Conservation (phyloP, 768 basidiomycete genomes). For the Hypholoma sublateritium region DNA sequence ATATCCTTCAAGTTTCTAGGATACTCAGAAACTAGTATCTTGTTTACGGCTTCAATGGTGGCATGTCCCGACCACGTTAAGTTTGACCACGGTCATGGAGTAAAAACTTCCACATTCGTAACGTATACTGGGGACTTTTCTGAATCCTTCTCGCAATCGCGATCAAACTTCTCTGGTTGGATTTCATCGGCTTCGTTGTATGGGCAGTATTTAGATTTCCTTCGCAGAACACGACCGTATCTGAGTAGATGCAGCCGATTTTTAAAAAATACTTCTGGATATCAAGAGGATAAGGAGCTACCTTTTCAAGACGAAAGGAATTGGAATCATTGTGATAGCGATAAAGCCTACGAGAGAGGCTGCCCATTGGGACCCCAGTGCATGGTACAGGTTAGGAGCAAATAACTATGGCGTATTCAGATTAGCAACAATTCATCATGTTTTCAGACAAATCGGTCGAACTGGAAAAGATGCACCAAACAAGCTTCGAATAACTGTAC, state of each 20-base stretch:
- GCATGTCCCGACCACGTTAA: too few species aligned
- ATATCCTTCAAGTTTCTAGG: too few species aligned
- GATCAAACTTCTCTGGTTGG: neutral
- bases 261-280: neutral
- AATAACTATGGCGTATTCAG: slow-evolving; percentile 37
- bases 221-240: slow-evolving; percentile 43
- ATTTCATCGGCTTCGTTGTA: slow-evolving; percentile 12
- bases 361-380: slow-evolving; percentile 54
- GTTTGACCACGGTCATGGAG: too few species aligned
- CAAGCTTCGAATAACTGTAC: slow-evolving; percentile 50
- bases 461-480: slow-evolving; percentile 55
- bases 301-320: slow-evolving; percentile 46
- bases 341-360: slow-evolving; percentile 56
- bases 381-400: slow-evolving; percentile 52
- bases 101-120: neutral
- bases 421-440: neutral
- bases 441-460: slow-evolving; percentile 7
- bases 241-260: slow-evolving; percentile 15
- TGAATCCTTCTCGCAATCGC: neutral
- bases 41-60: too few species aligned
- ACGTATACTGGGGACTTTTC: neutral
- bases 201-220: slow-evolving; percentile 19
- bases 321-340: slow-evolving; percentile 51
- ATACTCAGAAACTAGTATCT: too few species aligned
- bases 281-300: slow-evolving; percentile 5